These are phyloP conservation scores for Colletotrichum brevisporum DNA, from an alignment of 2,329 filamentous ascomycete species.

Conservation along the genomic window DNA sequence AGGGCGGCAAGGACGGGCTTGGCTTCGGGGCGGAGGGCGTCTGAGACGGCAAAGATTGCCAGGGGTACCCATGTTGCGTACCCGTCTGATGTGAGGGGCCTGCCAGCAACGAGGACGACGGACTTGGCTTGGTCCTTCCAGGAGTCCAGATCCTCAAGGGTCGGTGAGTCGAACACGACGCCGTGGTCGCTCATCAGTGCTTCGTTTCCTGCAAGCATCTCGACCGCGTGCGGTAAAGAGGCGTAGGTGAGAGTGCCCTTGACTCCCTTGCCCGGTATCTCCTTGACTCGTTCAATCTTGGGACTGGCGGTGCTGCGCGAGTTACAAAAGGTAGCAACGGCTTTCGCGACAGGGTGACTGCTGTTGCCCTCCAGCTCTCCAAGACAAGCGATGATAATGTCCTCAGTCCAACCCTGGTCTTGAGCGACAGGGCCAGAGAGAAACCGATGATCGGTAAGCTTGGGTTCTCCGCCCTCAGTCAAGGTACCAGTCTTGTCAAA, in stretches of 20 bases:
- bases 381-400: constrained; percentile 48
- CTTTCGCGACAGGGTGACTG: constrained; percentile 71
- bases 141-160: constrained; percentile 15
- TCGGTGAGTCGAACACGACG: constrained; percentile 41
- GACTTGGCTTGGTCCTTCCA: constrained; percentile 40
- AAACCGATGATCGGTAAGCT: constrained; percentile 64
- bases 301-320: constrained; percentile 43
- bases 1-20: constrained; percentile 50
- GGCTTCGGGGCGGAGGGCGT: constrained; percentile 60
- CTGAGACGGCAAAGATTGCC: constrained; percentile 55
- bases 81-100: neutral
- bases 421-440: no score
- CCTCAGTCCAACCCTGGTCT: constrained; percentile 1
- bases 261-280: constrained; percentile 71
- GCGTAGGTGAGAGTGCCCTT: constrained; percentile 60
- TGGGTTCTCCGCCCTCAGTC: constrained; percentile 72
- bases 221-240: neutral
- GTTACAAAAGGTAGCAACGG: constrained; percentile 64
- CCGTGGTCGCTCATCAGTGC: constrained; percentile 71
- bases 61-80: neutral
- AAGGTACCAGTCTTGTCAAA: constrained; percentile 85
- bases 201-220: constrained; percentile 52
- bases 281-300: constrained; percentile 59
- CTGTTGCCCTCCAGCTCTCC: constrained; percentile 69
- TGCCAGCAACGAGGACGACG: constrained; percentile 29